Evolutionary conservation across 345 rosid genomes (phyloP).

Genomic region (Physaria fendleri): DNA sequence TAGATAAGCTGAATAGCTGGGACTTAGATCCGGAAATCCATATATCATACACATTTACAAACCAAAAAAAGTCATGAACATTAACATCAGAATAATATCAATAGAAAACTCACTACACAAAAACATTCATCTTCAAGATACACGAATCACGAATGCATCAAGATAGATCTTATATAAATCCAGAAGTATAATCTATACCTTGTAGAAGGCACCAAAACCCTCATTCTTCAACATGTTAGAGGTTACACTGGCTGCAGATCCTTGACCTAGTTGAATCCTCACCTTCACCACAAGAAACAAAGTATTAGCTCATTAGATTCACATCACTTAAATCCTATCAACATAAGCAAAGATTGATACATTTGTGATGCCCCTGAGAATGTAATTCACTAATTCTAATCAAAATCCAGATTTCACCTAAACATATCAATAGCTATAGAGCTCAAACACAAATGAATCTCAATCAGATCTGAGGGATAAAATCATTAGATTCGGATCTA

Average conservation of each 20-base stretch:
- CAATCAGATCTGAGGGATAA: constrained; percentile 16
- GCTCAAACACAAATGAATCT: not conserved
- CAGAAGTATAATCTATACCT: constrained; percentile 39
- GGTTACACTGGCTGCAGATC: constrained; percentile 74
- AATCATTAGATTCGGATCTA: constrained; percentile 37
- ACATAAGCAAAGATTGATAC: not conserved
- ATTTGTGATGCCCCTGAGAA: not conserved
- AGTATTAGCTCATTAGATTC: not conserved
- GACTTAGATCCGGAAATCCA: not conserved
- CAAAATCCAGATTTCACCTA: constrained; percentile 10
- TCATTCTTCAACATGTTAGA: constrained; percentile 76
- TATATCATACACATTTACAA: not conserved
- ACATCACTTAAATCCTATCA: not conserved
- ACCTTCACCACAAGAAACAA: constrained; percentile 48
- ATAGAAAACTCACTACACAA: not conserved
- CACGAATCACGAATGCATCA: not conserved
- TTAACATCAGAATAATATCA: not conserved
- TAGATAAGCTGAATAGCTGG: not conserved
- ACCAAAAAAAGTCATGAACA: not conserved
- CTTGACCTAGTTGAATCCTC: constrained; percentile 98
- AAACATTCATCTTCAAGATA: not conserved
- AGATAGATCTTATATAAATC: not conserved
- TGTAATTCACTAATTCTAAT: not conserved
- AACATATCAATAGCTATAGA: not conserved
- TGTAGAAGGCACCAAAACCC: constrained; percentile 87